These are phyloP conservation scores for Emericellopsis cladophorae DNA, from an alignment of 2,329 filamentous ascomycete genomes.

Conservation along the genomic window DNA sequence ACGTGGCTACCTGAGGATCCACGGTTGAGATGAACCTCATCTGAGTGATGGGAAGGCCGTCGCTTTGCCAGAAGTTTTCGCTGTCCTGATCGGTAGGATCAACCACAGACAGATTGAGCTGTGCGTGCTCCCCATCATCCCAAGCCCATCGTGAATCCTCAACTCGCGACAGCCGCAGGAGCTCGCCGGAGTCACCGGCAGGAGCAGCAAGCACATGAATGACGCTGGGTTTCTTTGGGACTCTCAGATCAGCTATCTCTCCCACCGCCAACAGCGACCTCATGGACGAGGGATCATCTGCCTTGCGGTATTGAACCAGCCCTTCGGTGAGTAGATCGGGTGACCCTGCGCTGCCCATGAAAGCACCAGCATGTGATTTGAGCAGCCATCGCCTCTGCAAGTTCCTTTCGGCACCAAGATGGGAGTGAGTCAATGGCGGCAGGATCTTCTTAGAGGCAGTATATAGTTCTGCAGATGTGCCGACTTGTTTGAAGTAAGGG, in stretches of 20 bases:
- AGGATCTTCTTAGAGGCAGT: conserved; percentile 14
- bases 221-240: conserved; percentile 10
- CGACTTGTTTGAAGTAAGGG: conserved; percentile 17
- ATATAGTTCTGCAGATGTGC: conserved; percentile 19
- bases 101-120: conserved; percentile 31
- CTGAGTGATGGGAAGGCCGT: conserved; percentile 33
- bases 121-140: conserved; percentile 28
- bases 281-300: conserved; percentile 10
- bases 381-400: conserved; percentile 36
- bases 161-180: conserved; percentile 41
- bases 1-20: conserved; percentile 9
- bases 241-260: conserved; percentile 30
- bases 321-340: conserved; percentile 22
- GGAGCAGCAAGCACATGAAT: conserved; percentile 30
- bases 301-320: conserved; percentile 14
- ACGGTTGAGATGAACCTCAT: conserved; percentile 31
- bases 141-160: conserved; percentile 41
- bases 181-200: conserved; percentile 44
- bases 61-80: conserved; percentile 40
- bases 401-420: conserved; percentile 15
- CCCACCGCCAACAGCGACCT: conserved; percentile 39
- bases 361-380: conserved; percentile 36
- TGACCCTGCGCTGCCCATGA: conserved; percentile 21
- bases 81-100: conserved; percentile 29
- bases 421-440: conserved; percentile 9